A percentile compares a stretch with the other conserved stretches of the same genome.
Conservation (phyloP, 1,284 basidiomycete genomes). For the Ceratobasidium sp. region DNA sequence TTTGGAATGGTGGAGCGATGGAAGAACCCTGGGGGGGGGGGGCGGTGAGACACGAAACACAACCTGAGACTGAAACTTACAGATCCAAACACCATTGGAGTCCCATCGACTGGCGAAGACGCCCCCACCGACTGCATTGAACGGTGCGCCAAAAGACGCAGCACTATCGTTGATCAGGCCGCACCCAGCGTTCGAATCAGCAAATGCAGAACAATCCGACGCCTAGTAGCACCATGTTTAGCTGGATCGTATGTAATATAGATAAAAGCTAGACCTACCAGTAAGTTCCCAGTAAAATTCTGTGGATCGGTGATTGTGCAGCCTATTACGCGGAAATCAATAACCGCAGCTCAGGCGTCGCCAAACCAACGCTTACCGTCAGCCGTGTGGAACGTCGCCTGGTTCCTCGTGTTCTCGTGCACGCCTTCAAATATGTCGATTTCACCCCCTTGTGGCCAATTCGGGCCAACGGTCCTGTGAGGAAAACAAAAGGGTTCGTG, state of each 20-base stretch:
- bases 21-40: slow-evolving; percentile 64
- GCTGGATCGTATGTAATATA: not conserved
- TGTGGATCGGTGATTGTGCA: slow-evolving; percentile 34
- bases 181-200: slow-evolving; percentile 62
- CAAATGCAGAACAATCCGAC: slow-evolving; percentile 57
- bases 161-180: slow-evolving; percentile 72
- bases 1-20: slow-evolving; percentile 72
- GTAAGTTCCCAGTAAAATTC: slow-evolving; percentile 38
- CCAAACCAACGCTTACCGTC: slow-evolving; percentile 48
- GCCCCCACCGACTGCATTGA: slow-evolving; percentile 75
- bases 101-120: slow-evolving; percentile 82
- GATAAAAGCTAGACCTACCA: slow-evolving; percentile 2
- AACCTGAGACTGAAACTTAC: slow-evolving; percentile 55
- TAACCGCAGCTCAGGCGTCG: not conserved
- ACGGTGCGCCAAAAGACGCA: slow-evolving; percentile 73
- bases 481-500: not conserved
- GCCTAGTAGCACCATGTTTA: not conserved
- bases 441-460: slow-evolving; percentile 43
- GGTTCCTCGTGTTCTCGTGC: slow-evolving; percentile 43
- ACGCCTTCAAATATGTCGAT: slow-evolving; percentile 46
- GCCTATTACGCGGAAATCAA: slow-evolving; percentile 9
- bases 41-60: slow-evolving; percentile 18
- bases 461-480: slow-evolving; percentile 44
- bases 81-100: slow-evolving; percentile 70
- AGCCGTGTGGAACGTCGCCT: slow-evolving; percentile 44